phyloP scores from a whole-genome alignment of 306 rosid species.

The Fragaria vesca region DNA sequence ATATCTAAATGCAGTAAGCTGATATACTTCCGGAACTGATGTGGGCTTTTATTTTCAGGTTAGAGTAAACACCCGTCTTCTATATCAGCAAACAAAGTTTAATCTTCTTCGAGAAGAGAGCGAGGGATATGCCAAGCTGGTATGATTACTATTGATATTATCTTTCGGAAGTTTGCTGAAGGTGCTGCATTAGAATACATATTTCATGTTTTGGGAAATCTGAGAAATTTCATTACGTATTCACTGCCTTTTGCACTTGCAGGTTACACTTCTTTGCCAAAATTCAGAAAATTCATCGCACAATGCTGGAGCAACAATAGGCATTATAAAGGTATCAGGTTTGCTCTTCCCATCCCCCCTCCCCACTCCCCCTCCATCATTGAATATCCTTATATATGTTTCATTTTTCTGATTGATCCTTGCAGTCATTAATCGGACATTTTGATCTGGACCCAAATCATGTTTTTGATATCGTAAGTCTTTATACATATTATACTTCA shows the following conservation, averaged over 20 bases:
- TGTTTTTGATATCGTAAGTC: conserved; percentile 92
- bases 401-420: conserved; percentile 28
- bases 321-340: conserved; percentile 82
- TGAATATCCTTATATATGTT: conserved; percentile 21
- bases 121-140: conserved; percentile 99
- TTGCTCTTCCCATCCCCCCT: neutral
- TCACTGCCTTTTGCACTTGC: conserved; percentile 26
- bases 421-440: conserved; percentile 99
- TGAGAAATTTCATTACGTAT: conserved; percentile 20
- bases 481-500: neutral
- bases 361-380: neutral
- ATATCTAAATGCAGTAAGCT: neutral
- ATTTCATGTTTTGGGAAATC: conserved; percentile 3
- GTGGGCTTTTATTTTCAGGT: conserved; percentile 58
- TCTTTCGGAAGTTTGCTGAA: neutral
- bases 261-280: conserved; percentile 94
- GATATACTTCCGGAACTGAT: conserved; percentile 17
- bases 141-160: conserved; percentile 30
- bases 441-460: conserved; percentile 99
- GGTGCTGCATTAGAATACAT: neutral
- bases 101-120: conserved; percentile 98
- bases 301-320: conserved; percentile 72
- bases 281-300: conserved; percentile 55
- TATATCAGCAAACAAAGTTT: conserved; percentile 97
- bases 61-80: conserved; percentile 95